phyloP scores from a whole-genome alignment of 805 yeast genomes.

The Metschnikowia similis region DNA sequence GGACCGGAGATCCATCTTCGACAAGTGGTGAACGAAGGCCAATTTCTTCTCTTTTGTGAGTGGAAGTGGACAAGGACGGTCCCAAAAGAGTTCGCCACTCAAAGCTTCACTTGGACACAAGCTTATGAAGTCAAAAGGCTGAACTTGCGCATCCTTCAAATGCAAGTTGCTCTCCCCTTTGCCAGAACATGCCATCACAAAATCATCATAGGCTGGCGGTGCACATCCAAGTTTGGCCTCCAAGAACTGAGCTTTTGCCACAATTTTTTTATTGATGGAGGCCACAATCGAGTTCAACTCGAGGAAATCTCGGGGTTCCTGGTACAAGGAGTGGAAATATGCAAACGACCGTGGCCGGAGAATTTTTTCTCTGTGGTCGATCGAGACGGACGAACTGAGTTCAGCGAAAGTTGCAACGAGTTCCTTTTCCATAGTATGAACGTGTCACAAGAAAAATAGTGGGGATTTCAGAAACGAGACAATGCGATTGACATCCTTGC shows the following conservation, averaged over 20 bases:
- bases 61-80: not conserved
- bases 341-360: constrained; percentile 1
- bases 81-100: not conserved
- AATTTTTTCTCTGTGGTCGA: constrained; percentile 1
- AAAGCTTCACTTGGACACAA: constrained; percentile 3
- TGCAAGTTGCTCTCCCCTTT: not conserved
- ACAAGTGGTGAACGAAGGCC: not conserved
- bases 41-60: not conserved
- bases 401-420: constrained; percentile 7
- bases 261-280: constrained; percentile 7
- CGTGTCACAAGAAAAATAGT: too few species aligned
- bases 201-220: not conserved
- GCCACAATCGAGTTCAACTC: constrained; percentile 4
- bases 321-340: constrained; percentile 2
- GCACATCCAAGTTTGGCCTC: not conserved
- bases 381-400: constrained; percentile 2
- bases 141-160: not conserved
- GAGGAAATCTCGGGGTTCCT: not conserved
- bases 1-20: not conserved
- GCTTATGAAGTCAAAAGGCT: constrained; percentile 7
- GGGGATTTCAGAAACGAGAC: too few species aligned
- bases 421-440: not conserved
- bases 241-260: not conserved
- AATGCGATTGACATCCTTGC: not conserved
- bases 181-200: not conserved